Percentiles rank a stretch among this genome's conserved stretches.
These are phyloP conservation scores for Verticillium nubilum DNA, from an alignment of 2,329 filamentous ascomycete genomes.

Conservation along the genomic window DNA sequence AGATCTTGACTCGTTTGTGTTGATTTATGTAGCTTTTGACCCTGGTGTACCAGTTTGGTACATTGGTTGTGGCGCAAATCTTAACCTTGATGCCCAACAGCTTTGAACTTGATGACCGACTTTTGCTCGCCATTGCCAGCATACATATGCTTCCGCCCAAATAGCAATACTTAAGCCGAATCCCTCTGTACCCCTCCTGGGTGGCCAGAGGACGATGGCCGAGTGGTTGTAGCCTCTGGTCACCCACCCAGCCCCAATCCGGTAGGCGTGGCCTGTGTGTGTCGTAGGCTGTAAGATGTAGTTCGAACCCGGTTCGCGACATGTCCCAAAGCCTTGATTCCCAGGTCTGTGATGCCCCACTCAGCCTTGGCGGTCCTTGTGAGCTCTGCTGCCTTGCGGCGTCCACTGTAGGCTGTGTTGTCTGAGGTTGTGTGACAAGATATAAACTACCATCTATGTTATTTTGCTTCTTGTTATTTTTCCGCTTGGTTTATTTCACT, in stretches of 20 bases:
- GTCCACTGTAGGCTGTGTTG: not conserved
- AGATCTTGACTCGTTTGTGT: too few species aligned
- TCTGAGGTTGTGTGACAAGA: not conserved
- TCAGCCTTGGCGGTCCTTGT: too few species aligned
- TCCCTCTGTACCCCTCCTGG: too few species aligned
- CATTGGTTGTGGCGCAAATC: too few species aligned
- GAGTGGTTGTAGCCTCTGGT: not conserved
- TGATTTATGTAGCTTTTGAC: too few species aligned
- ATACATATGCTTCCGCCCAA: fast-evolving
- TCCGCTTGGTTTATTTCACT: too few species aligned
- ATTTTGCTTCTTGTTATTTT: not conserved
- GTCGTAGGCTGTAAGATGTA: not conserved
- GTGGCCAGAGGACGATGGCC: not conserved
- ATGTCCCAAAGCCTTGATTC: not conserved
- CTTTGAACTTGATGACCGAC: not conserved
- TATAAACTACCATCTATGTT: not conserved
- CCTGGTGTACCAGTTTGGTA: too few species aligned
- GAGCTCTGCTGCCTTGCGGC: too few species aligned
- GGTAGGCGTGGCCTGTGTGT: not conserved
- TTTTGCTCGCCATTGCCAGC: not conserved
- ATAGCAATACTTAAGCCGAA: not conserved
- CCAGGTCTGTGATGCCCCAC: too few species aligned
- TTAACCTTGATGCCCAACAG: not conserved
- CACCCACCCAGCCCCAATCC: too few species aligned
- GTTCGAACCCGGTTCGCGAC: not conserved